Evolutionary conservation across 2,329 filamentous ascomycete species (phyloP), one percentile per base, ranked within the genome.

Genomic region (Verticillium isaacii): DNA sequence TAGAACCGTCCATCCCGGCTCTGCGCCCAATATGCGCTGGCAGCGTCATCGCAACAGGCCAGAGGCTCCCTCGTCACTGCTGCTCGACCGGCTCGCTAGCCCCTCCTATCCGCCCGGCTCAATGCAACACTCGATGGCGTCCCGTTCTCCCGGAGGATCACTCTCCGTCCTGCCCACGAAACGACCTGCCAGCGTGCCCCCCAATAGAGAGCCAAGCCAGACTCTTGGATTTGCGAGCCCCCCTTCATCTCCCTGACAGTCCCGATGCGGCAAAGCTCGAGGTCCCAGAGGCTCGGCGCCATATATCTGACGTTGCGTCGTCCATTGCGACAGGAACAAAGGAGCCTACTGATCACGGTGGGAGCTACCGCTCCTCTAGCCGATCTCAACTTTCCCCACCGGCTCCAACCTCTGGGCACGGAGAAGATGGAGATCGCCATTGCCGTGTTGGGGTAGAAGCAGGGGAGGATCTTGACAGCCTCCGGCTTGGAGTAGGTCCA

Each of bases 231-330:
- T 56, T 14, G 14, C 23, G 25, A 32, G 29, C 58, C 32, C 17
- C 19, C 45, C 45, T 54, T 36, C 29, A 64, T 37, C 34, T 52
- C 45, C 56, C 19, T n/a, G 45, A 37, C 15, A n/a, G 19, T 19
- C 50, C 45, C 50, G 50, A 56, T 56, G 5, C 15, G 50, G 62
- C 12, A 62, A 15, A 23, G 32, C 19, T 23, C 60, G 34, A 63
- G 62, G 57, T 59, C 56, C 52, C 17, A 39, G 36, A 55, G 58
- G 60, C 62, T 64, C 62, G 62, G 62, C 60, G 60, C 62, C 60
- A 62, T 50, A 45, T 58, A 58, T 39, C 9, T 58, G 57, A 58
- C 29, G 25, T 58, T 41, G 39, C 25, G 11, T 29, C 37, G 32
- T 8, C n/a, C 34, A 15, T 58, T 37, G 29, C 37, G 15, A 32